phyloP scores from a whole-genome alignment of 2,329 filamentous ascomycete genomes.

The Ophiosphaerella korrae region DNA sequence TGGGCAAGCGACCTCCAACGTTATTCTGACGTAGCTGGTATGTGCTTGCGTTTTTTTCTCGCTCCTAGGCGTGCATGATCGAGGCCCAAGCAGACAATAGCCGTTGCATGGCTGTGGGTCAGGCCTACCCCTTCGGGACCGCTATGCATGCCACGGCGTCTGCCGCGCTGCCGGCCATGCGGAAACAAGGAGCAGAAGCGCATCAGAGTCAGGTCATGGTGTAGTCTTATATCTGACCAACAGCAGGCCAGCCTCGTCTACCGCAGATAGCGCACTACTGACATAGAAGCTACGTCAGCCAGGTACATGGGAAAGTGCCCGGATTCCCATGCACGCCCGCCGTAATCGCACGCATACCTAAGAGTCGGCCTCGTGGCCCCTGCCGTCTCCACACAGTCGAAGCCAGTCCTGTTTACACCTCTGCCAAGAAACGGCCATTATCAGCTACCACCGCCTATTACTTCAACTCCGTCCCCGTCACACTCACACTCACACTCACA shows the following conservation, averaged over 20 bases:
- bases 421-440: slow-evolving; percentile 28
- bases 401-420: slow-evolving; percentile 23
- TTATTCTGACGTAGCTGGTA: slow-evolving; percentile 19
- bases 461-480: slow-evolving; percentile 10
- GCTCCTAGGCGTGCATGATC: slow-evolving; percentile 8
- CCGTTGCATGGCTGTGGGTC: slow-evolving; percentile 1
- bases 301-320: slow-evolving; percentile 22
- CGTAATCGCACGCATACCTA: slow-evolving; percentile 7
- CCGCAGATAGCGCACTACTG: not conserved
- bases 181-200: slow-evolving; percentile 12
- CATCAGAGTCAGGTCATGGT: slow-evolving; percentile 20
- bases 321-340: slow-evolving; percentile 19
- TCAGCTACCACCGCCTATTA: slow-evolving; percentile 28
- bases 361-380: slow-evolving; percentile 12
- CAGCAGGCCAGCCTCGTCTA: not conserved
- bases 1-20: not conserved
- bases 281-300: slow-evolving; percentile 21
- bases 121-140: slow-evolving; percentile 6
- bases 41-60: slow-evolving; percentile 4
- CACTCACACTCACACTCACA: slow-evolving; percentile 1
- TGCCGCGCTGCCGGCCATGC: slow-evolving; percentile 10
- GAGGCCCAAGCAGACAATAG: slow-evolving; percentile 3
- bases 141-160: slow-evolving; percentile 8
- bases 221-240: slow-evolving; percentile 3
- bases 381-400: slow-evolving; percentile 23